Conservation (phyloP, 2,329 filamentous ascomycete genomes). For the Penicillium sp. region DNA sequence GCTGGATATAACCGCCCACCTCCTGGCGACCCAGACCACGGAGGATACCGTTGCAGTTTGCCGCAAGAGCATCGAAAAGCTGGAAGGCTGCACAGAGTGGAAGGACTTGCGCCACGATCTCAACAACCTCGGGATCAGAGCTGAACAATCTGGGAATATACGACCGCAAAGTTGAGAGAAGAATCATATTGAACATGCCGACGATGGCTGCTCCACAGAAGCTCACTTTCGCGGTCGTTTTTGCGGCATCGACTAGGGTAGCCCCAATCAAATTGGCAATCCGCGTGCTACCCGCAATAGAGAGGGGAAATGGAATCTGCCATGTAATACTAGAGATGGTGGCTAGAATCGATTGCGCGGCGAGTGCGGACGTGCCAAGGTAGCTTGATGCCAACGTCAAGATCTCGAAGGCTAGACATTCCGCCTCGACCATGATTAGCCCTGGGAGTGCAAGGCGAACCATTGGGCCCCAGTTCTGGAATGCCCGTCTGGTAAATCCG, state of each 20-base stretch:
- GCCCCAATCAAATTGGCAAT: conserved; percentile 92
- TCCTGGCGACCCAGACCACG: conserved; percentile 85
- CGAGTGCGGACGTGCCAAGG: conserved; percentile 74
- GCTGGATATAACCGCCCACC: conserved; percentile 83
- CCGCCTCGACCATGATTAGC: conserved; percentile 89
- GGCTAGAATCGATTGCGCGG: conserved; percentile 81
- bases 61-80: conserved; percentile 77
- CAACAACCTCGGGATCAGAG: conserved; percentile 67
- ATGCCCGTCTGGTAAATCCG: conserved; percentile 68
- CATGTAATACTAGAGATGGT: conserved; percentile 79
- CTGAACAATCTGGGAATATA: conserved; percentile 77
- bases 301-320: conserved; percentile 88
- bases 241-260: conserved; percentile 75
- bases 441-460: conserved; percentile 83
- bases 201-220: conserved; percentile 66
- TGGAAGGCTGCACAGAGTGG: conserved; percentile 87
- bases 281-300: conserved; percentile 82
- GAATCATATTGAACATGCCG: conserved; percentile 73
- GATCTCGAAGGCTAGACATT: conserved; percentile 90
- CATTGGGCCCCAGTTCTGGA: conserved; percentile 80
- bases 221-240: conserved; percentile 74
- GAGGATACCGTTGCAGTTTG: conserved; percentile 79
- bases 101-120: conserved; percentile 66
- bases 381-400: conserved; percentile 79
- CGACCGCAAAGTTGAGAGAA: conserved; percentile 68